Evolutionary conservation across 495 filamentous ascomycete species (phyloP).

Genomic region (Penicillium chermesinum): DNA sequence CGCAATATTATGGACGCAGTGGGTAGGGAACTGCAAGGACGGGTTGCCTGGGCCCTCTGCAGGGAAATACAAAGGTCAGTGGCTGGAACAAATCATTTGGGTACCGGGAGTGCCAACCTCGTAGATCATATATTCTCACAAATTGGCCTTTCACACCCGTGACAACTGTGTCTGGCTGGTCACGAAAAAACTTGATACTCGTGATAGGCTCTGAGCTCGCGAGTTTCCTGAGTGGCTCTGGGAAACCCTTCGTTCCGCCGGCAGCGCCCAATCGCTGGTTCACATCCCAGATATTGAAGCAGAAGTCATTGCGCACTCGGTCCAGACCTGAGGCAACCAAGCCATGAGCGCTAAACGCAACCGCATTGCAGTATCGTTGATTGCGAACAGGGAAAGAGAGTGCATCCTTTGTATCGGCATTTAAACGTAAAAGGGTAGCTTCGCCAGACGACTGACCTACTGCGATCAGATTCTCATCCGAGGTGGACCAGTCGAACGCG

Average conservation of each 20-base stretch:
- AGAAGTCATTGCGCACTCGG: constrained; percentile 85
- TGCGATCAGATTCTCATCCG: constrained; percentile 69
- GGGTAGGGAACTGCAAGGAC: constrained; percentile 63
- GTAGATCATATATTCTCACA: constrained; percentile 82
- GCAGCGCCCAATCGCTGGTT: constrained; percentile 52
- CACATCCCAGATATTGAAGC: constrained; percentile 91
- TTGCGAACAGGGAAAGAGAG: constrained; percentile 76
- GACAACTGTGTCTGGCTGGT: constrained; percentile 76
- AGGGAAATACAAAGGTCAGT: constrained; percentile 2
- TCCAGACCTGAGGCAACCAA: constrained; percentile 85
- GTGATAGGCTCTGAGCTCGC: constrained; percentile 83
- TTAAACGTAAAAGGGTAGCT: constrained; percentile 73
- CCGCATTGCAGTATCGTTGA: constrained; percentile 82
- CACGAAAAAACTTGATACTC: constrained; percentile 84
- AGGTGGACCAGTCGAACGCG: constrained; percentile 93
- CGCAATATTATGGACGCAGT: constrained; percentile 83
- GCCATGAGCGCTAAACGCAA: constrained; percentile 77
- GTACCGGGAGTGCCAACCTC: constrained; percentile 53
- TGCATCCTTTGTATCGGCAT: constrained; percentile 56
- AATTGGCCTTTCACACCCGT: constrained; percentile 81
- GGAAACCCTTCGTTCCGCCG: constrained; percentile 33
- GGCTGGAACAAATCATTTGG: neutral
- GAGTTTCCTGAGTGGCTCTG: constrained; percentile 64
- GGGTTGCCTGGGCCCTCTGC: constrained; percentile 51
- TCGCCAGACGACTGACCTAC: constrained; percentile 82